Conservation (phyloP, 345 rosid genomes). For the Corymbia maculata region DNA sequence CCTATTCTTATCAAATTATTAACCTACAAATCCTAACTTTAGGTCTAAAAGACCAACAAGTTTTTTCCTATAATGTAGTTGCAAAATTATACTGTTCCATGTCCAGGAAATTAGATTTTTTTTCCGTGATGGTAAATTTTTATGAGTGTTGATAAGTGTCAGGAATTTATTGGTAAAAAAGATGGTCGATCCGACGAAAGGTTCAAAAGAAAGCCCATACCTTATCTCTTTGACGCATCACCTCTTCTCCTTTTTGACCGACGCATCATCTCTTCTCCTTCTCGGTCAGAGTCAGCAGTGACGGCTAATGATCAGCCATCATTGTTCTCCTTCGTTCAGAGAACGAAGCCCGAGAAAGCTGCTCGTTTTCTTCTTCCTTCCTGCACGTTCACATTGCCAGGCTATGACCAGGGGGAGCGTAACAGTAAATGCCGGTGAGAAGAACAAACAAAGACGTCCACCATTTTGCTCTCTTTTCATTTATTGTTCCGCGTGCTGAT, state of each 20-base stretch:
- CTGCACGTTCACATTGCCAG: too few relatives aligned
- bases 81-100: too few relatives aligned
- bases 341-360: background rate
- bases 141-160: background rate
- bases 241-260: too few relatives aligned
- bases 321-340: background rate
- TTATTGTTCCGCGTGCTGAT: background rate
- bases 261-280: background rate
- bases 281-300: background rate
- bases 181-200: background rate
- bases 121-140: background rate
- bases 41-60: too few relatives aligned
- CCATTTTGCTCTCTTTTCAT: background rate
- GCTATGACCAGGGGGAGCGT: too few relatives aligned
- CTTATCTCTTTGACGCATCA: background rate
- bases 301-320: background rate
- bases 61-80: background rate
- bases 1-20: conserved; percentile 29
- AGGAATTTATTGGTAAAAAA: background rate
- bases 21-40: background rate
- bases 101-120: too few relatives aligned
- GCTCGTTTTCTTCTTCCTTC: background rate
- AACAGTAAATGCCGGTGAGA: too few relatives aligned
- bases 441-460: too few relatives aligned
- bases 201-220: background rate